Evolutionary conservation across 345 rosid genomes (phyloP).

Genomic region (Anacardium occidentale): DNA sequence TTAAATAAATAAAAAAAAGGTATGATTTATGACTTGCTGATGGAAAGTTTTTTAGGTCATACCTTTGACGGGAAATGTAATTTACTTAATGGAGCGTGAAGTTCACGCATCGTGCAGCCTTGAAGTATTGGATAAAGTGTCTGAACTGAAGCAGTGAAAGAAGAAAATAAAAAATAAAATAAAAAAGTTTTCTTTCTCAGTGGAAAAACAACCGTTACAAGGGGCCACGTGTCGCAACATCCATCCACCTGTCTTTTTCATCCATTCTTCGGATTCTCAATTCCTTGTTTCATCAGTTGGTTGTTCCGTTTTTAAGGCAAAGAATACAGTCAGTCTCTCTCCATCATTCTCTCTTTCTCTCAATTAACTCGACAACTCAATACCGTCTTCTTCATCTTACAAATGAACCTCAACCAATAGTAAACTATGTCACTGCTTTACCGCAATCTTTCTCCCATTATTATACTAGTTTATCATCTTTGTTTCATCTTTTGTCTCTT

Average conservation of each 20-base stretch:
- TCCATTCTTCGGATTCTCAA: constrained; percentile 35
- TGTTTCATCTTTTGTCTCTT: constrained; percentile 40
- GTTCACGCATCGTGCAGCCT: constrained; percentile 1
- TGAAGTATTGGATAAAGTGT: not conserved
- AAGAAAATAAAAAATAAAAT: not conserved
- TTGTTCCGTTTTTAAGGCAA: constrained; percentile 25
- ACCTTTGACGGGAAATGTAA: too few species aligned
- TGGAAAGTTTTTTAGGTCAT: too few species aligned
- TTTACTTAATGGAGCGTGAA: constrained; percentile 5
- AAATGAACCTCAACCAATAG: constrained; percentile 33
- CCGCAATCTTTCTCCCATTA: constrained; percentile 23
- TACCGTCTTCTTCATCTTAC: constrained; percentile 19
- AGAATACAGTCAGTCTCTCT: constrained; percentile 20
- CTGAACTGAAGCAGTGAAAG: not conserved
- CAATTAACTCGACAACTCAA: constrained; percentile 29
- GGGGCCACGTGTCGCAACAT: constrained; percentile 50
- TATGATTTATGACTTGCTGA: too few species aligned
- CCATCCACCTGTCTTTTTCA: constrained; percentile 59
- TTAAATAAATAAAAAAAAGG: too few species aligned
- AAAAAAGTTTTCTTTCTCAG: not conserved
- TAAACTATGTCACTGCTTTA: constrained; percentile 40
- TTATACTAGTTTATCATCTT: constrained; percentile 24
- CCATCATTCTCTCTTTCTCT: constrained; percentile 29
- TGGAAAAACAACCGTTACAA: constrained; percentile 41
- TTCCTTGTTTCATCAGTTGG: constrained; percentile 25